Evolutionary conservation across 2,329 filamentous ascomycete species (phyloP).

Genomic region (Cytospora mali): DNA sequence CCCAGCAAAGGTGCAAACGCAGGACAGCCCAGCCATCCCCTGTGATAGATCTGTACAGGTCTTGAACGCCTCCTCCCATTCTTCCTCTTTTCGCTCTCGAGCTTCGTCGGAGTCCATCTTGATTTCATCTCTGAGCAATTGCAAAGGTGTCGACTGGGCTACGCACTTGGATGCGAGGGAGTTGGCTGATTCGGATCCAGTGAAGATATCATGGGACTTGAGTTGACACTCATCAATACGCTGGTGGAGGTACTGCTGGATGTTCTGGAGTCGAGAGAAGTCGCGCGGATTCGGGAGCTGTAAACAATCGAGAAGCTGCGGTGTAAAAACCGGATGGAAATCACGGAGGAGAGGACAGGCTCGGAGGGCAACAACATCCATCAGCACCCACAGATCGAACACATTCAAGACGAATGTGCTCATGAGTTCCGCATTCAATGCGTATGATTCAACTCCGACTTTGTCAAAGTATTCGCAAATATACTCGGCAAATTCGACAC

Average conservation of each 20-base stretch:
- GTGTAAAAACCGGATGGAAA: slow-evolving; percentile 53
- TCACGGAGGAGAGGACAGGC: slow-evolving; percentile 50
- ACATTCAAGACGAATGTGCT: slow-evolving; percentile 54
- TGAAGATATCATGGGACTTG: slow-evolving; percentile 47
- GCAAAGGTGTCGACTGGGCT: slow-evolving; percentile 34
- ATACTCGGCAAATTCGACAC: slow-evolving; percentile 34
- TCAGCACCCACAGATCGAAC: slow-evolving; percentile 58
- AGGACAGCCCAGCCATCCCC: slow-evolving; percentile 36
- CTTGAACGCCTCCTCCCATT: slow-evolving; percentile 36
- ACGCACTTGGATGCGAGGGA: slow-evolving; percentile 52
- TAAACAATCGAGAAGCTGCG: slow-evolving; percentile 54
- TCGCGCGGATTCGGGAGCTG: slow-evolving; percentile 49
- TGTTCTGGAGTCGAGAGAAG: slow-evolving; percentile 49
- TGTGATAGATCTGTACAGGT: slow-evolving; percentile 37
- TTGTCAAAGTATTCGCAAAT: slow-evolving; percentile 41
- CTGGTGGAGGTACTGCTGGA: slow-evolving; percentile 51
- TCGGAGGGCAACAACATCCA: slow-evolving; percentile 51
- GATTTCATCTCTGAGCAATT: slow-evolving; percentile 33
- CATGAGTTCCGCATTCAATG: slow-evolving; percentile 48
- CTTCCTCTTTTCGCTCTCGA: slow-evolving; percentile 33
- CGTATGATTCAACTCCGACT: slow-evolving; percentile 41
- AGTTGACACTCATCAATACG: slow-evolving; percentile 36
- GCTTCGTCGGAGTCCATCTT: slow-evolving; percentile 29
- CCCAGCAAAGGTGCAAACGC: slow-evolving; percentile 36
- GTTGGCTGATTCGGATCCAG: slow-evolving; percentile 38